Percentiles rank a stretch among this genome's conserved stretches.
phyloP scores from a whole-genome alignment of 1,284 basidiomycete species.

The Ceratobasidium sp. region DNA sequence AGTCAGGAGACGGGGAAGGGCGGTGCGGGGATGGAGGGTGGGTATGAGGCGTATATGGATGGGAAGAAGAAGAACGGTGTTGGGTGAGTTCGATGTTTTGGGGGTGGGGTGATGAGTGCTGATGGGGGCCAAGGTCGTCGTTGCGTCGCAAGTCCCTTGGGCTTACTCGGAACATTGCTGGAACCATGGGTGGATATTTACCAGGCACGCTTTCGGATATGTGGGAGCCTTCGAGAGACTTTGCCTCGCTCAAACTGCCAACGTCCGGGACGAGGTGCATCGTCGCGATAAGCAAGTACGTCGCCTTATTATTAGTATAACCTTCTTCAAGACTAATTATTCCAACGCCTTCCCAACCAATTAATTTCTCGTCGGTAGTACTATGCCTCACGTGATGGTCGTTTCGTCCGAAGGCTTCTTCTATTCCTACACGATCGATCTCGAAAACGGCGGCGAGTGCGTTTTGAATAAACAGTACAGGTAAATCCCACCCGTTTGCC shows the following conservation, averaged over 20 bases:
- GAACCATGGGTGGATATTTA: conserved; percentile 84
- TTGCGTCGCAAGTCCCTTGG: conserved; percentile 48
- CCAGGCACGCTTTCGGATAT: conserved; percentile 94
- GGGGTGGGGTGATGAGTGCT: too few relatives aligned
- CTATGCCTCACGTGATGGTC: conserved; percentile 97
- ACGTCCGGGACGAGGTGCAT: conserved; percentile 83
- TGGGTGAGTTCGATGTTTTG: too few relatives aligned
- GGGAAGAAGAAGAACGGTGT: conserved; percentile 74
- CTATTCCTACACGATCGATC: conserved; percentile 95
- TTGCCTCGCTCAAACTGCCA: conserved; percentile 93
- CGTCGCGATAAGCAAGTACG: conserved; percentile 88
- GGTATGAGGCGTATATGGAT: conserved; percentile 82
- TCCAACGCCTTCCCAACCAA: too few relatives aligned
- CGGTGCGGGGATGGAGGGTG: conserved; percentile 71
- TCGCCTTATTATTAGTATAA: conserved; percentile 49
- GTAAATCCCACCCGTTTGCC: conserved; percentile 54
- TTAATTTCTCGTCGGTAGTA: conserved; percentile 64
- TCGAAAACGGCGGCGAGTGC: conserved; percentile 97
- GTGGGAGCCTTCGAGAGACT: conserved; percentile 97
- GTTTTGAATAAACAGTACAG: conserved; percentile 93
- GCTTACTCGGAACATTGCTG: conserved; percentile 47
- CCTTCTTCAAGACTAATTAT: too few relatives aligned
- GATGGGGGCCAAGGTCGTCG: conserved; percentile 39
- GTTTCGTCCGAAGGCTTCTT: conserved; percentile 96
- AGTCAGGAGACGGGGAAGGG: conserved; percentile 66